Conservation (phyloP, 1,284 basidiomycete species). For the Trametes pubescens region DNA sequence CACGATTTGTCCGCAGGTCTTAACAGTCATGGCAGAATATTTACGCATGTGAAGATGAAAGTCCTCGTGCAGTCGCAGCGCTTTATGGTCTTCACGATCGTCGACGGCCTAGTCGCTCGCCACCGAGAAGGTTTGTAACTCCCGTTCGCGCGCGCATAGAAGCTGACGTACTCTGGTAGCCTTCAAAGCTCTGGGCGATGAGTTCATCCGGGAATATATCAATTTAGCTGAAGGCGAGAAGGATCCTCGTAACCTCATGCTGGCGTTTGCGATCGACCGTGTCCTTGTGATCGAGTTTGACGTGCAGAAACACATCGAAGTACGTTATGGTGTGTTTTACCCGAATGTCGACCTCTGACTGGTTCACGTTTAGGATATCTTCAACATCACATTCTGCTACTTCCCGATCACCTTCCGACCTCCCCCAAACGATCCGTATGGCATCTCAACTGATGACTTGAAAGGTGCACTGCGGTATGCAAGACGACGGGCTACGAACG, state of each 20-base stretch:
- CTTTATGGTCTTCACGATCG: slow-evolving; percentile 82
- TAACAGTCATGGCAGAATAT: slow-evolving; percentile 59
- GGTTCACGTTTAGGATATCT: slow-evolving; percentile 70
- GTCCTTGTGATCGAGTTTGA: slow-evolving; percentile 92
- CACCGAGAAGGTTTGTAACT: slow-evolving; percentile 70
- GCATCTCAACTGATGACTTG: slow-evolving; percentile 91
- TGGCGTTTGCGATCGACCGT: slow-evolving; percentile 89
- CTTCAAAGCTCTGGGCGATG: slow-evolving; percentile 74
- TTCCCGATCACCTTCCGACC: slow-evolving; percentile 98
- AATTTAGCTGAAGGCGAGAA: slow-evolving; percentile 93
- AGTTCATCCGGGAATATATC: slow-evolving; percentile 83
- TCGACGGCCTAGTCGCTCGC: slow-evolving; percentile 82
- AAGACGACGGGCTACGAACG: too few relatives aligned
- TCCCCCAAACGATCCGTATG: slow-evolving; percentile 94
- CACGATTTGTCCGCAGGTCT: background rate
- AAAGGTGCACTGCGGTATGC: slow-evolving; percentile 75
- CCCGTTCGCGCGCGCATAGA: too few relatives aligned
- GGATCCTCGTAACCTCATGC: slow-evolving; percentile 93
- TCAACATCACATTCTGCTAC: slow-evolving; percentile 98
- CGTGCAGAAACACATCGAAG: slow-evolving; percentile 77
- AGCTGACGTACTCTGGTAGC: slow-evolving; percentile 47
- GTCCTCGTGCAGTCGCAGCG: slow-evolving; percentile 85
- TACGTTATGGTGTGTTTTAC: slow-evolving; percentile 46
- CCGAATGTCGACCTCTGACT: slow-evolving; percentile 4
- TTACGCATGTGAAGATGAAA: slow-evolving; percentile 83